Evolutionary conservation across 2,329 filamentous ascomycete species (phyloP).

Genomic region (Verticillium nubilum): DNA sequence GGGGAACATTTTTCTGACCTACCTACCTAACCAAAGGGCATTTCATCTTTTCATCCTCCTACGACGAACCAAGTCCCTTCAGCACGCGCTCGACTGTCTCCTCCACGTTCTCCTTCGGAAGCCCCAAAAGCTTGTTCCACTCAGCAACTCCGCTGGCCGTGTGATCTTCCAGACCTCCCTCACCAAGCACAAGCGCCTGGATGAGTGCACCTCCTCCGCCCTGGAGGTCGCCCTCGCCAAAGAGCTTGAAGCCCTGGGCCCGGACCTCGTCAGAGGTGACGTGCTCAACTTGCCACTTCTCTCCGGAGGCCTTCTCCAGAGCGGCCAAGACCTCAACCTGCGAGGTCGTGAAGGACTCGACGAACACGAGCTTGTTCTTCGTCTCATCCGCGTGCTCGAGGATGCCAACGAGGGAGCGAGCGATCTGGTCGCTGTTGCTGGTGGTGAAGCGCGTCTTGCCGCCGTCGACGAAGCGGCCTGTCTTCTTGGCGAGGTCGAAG

Average conservation of each 20-base stretch:
- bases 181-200: neutral
- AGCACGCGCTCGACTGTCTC: neutral
- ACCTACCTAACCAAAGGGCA: no score
- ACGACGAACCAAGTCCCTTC: neutral
- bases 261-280: neutral
- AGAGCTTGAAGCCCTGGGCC: neutral
- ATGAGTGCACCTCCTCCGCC: constrained; percentile 1
- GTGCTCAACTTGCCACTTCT: neutral
- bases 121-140: neutral
- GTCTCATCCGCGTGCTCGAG: constrained; percentile 8
- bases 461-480: constrained; percentile 17
- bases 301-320: neutral
- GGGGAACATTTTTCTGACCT: no score
- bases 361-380: constrained; percentile 9
- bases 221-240: neutral
- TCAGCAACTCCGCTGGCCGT: neutral
- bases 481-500: constrained; percentile 33
- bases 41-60: no score
- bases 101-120: neutral
- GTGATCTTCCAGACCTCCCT: constrained; percentile 1
- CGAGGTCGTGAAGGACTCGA: constrained; percentile 38
- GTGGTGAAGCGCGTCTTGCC: constrained; percentile 8
- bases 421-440: constrained; percentile 8
- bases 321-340: constrained; percentile 39
- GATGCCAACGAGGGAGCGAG: constrained; percentile 9